Base-by-base conservation (phyloP, 768 basidiomycete species). In the Boletus eberwhitei region DNA sequence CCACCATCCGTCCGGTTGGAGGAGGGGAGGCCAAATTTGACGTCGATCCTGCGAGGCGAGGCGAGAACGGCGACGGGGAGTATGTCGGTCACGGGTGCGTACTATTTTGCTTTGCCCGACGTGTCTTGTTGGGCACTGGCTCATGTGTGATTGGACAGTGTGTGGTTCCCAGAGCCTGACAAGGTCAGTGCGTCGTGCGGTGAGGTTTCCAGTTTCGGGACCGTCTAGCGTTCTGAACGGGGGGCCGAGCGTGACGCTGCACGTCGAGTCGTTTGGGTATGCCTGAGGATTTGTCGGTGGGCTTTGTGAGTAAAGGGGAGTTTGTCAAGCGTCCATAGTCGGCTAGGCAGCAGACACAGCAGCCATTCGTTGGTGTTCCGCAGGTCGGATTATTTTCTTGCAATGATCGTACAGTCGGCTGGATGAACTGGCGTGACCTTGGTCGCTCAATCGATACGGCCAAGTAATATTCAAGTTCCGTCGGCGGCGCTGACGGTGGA, bases 61-160 rank as follows among this genome's bases (percentile, higher is more conserved):
- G 71, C 77, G 9, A 59, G 41, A 2, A 55, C 57, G 7, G 67
- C 70, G 8, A 59, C 58, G 4, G 80, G 77, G 8, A 65, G 70
- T 6, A 69, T 82, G 61, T 75, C 77, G 8, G 75, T 84, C 26
- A 79, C 72, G 31, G 81, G 82, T 81, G 52, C 8, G 75, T 69
- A 2, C 9, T 16, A 17, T 29, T 2, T 4, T 8, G 29, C 29
- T 2, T 4, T 6, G 29, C 29, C 29, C 19, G 35, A 21, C 6
- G 21, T 22, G 21, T 13, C 34, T 29, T 9, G 8, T 29, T 29
- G 29, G 29, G 8, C 29, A 29, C 8, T 37, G 8, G 21, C 13
- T 36, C 5, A 35, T 29, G 11, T 5, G 5, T 17, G 44, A 2
- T 16, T 17, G 8, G 3, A 29, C 8, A 84, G 82, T 82, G 0